These are phyloP conservation scores for Arthroderma uncinatum DNA, from an alignment of 2,329 filamentous ascomycete genomes.

Conservation along the genomic window DNA sequence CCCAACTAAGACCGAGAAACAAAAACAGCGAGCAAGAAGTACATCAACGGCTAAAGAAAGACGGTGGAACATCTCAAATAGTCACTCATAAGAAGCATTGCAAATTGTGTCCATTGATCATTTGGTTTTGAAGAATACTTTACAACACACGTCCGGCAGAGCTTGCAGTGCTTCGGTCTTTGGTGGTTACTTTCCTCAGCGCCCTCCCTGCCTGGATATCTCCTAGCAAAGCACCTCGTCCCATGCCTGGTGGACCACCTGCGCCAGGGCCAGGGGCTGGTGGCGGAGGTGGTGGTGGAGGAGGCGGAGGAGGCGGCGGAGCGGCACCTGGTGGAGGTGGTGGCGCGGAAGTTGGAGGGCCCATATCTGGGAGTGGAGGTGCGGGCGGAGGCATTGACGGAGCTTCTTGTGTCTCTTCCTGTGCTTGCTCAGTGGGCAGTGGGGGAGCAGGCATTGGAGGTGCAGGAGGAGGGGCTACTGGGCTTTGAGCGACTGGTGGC, in stretches of 20 bases:
- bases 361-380: conserved; percentile 16
- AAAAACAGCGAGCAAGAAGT: not conserved
- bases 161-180: conserved; percentile 65
- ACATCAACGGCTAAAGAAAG: not conserved
- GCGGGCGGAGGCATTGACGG: conserved; percentile 24
- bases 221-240: conserved; percentile 54
- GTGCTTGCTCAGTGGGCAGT: conserved; percentile 26
- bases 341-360: conserved; percentile 23
- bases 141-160: conserved; percentile 63
- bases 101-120: not conserved
- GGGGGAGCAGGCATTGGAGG: conserved; percentile 24
- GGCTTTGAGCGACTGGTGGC: conserved; percentile 31
- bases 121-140: conserved; percentile 9
- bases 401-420: conserved; percentile 18
- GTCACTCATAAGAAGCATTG: not conserved
- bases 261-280: conserved; percentile 3
- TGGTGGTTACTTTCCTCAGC: conserved; percentile 79
- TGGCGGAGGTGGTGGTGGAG: conserved; percentile 18
- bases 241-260: conserved; percentile 19
- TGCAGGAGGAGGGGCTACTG: conserved; percentile 30
- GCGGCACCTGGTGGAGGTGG: conserved; percentile 26
- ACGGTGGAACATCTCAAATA: not conserved
- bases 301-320: conserved; percentile 35
- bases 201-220: conserved; percentile 72
- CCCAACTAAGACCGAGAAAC: too few species aligned